Evolutionary conservation across 1,139 yeast species (phyloP).

Genomic region (Blastobotrys illinoisensis): DNA sequence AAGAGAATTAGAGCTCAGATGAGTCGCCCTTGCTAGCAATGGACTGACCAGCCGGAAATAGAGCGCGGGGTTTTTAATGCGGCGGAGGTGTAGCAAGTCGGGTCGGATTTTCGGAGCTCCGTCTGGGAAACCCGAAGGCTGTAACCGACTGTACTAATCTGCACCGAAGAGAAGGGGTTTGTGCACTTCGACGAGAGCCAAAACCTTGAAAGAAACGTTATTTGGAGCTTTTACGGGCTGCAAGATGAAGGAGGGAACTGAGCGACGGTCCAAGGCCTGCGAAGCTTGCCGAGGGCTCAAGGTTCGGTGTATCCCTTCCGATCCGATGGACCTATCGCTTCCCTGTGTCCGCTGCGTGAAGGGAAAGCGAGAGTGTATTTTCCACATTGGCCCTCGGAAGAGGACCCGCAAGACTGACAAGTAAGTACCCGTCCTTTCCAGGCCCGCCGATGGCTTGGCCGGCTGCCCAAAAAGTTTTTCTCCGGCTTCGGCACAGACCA

Average conservation of each 20-base stretch:
- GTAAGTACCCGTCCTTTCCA: conserved; percentile 15
- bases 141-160: too few species aligned
- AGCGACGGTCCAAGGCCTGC: conserved; percentile 57
- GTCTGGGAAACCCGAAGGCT: too few species aligned
- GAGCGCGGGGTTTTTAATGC: too few species aligned
- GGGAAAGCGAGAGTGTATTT: conserved; percentile 58
- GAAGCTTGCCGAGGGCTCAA: conserved; percentile 74
- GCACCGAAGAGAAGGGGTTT: too few species aligned
- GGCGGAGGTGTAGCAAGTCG: too few species aligned
- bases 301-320: conserved; percentile 75
- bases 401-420: conserved; percentile 39
- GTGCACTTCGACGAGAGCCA: too few species aligned
- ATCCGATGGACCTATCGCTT: conserved; percentile 50
- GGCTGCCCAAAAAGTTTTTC: background rate
- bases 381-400: conserved; percentile 56
- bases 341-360: conserved; percentile 73
- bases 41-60: too few species aligned
- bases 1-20: too few species aligned
- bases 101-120: background rate
- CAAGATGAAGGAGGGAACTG: background rate
- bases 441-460: background rate
- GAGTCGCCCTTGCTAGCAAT: too few species aligned
- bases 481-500: too few species aligned
- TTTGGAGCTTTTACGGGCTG: too few species aligned
- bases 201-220: too few species aligned